Conservation (phyloP, 2,329 filamentous ascomycete species). For the Sporothrix humicola region DNA sequence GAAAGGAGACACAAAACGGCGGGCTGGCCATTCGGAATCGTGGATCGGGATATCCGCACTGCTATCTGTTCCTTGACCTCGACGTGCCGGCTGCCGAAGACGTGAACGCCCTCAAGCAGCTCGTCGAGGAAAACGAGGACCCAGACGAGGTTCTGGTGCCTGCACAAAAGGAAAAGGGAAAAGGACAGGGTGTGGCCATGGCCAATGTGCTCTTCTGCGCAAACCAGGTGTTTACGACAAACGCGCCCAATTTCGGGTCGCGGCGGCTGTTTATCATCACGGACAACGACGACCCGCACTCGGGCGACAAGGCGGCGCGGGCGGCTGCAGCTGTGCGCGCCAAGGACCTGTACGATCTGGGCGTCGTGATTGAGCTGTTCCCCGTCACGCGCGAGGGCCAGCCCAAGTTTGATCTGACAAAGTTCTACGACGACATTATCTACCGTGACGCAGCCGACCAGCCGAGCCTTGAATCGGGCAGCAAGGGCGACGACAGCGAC, state of each 20-base stretch:
- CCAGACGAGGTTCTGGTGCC: slow-evolving; percentile 72
- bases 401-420: slow-evolving; percentile 74
- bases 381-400: slow-evolving; percentile 75
- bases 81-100: slow-evolving; percentile 86
- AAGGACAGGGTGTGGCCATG: slow-evolving; percentile 67
- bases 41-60: slow-evolving; percentile 80
- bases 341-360: slow-evolving; percentile 93
- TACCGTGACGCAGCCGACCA: slow-evolving; percentile 79
- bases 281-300: slow-evolving; percentile 87
- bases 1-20: slow-evolving; percentile 34
- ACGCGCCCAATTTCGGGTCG: slow-evolving; percentile 91
- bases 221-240: slow-evolving; percentile 95
- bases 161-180: slow-evolving; percentile 54
- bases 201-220: slow-evolving; percentile 91
- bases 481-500: slow-evolving; percentile 58
- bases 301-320: slow-evolving; percentile 71
- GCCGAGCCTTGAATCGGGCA: slow-evolving; percentile 53
- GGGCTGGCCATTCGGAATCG: slow-evolving; percentile 25
- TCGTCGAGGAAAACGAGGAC: slow-evolving; percentile 80
- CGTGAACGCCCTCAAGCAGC: slow-evolving; percentile 75
- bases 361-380: slow-evolving; percentile 90
- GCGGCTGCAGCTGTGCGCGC: slow-evolving; percentile 83
- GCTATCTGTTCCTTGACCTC: slow-evolving; percentile 87
- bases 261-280: slow-evolving; percentile 94
- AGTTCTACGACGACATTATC: slow-evolving; percentile 96